Conservation (phyloP, 495 filamentous ascomycete genomes). For the Lasiosphaeris hirsuta region DNA sequence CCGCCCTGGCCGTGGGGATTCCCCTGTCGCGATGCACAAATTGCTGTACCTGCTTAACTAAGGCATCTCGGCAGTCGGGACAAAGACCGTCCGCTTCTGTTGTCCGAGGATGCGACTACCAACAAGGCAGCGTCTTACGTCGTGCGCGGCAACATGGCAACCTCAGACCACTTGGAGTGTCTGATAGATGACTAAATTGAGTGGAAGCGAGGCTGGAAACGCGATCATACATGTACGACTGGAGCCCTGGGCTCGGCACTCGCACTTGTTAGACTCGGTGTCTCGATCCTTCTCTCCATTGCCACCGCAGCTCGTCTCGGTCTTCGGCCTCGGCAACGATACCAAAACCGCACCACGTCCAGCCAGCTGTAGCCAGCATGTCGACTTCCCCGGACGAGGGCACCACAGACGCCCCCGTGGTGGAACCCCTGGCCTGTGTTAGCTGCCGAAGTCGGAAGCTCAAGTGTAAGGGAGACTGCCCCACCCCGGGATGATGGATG, state of each 20-base stretch:
- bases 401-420: neutral
- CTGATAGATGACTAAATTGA: constrained; percentile 13
- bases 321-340: too few relatives aligned
- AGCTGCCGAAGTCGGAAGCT: constrained; percentile 60
- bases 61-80: constrained; percentile 26
- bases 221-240: constrained; percentile 13
- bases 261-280: neutral
- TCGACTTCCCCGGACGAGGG: constrained; percentile 17
- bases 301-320: too few relatives aligned
- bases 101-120: constrained; percentile 16
- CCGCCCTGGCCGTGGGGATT: neutral
- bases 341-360: neutral
- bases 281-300: neutral
- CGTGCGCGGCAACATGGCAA: constrained; percentile 14
- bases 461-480: constrained; percentile 41
- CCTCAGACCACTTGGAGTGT: constrained; percentile 5
- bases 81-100: constrained; percentile 27
- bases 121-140: constrained; percentile 4
- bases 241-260: constrained; percentile 10
- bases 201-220: neutral
- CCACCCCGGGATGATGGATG: neutral
- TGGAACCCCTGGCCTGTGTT: constrained; percentile 50
- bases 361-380: constrained; percentile 4
- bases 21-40: too few relatives aligned
- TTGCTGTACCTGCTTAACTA: constrained; percentile 16